phyloP scores from a whole-genome alignment of 2,329 filamentous ascomycete genomes.

The Claviceps quebecensis region DNA sequence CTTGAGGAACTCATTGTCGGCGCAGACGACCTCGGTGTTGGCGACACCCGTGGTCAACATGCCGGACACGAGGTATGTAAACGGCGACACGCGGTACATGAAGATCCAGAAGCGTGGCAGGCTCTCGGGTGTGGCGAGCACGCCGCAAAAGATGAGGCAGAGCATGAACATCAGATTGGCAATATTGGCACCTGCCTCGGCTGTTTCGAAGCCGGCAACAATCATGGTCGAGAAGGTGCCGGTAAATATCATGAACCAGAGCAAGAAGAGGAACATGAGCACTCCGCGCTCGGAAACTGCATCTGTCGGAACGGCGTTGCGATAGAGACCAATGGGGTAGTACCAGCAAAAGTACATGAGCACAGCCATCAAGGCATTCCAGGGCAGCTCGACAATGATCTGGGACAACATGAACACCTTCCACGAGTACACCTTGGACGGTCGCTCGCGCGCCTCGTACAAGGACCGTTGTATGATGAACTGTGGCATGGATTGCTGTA shows the following conservation, averaged over 20 bases:
- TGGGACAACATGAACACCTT: conserved; percentile 73
- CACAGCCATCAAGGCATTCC: conserved; percentile 64
- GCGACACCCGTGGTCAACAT: conserved; percentile 59
- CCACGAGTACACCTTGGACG: conserved; percentile 76
- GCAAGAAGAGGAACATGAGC: conserved; percentile 66
- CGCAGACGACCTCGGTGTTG: conserved; percentile 50
- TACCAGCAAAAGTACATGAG: conserved; percentile 74
- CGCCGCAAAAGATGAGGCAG: conserved; percentile 61
- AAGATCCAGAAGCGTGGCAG: conserved; percentile 71
- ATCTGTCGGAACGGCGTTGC: conserved; percentile 49
- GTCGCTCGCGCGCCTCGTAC: conserved; percentile 75
- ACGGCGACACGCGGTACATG: conserved; percentile 65
- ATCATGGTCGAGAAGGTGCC: conserved; percentile 69
- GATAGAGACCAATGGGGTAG: conserved; percentile 67
- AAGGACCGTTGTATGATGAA: conserved; percentile 71
- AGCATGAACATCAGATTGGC: conserved; percentile 63
- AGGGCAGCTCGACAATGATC: conserved; percentile 74
- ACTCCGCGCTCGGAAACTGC: conserved; percentile 54
- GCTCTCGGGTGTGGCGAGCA: conserved; percentile 47
- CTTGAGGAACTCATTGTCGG: conserved; percentile 52
- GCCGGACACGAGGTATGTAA: conserved; percentile 66
- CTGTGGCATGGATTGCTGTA: conserved; percentile 73
- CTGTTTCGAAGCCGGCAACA: conserved; percentile 60
- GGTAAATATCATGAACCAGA: conserved; percentile 64
- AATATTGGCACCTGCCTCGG: conserved; percentile 62